Base-by-base conservation (phyloP, 1,139 yeast genomes). In the Yamadazyma blattariae region DNA sequence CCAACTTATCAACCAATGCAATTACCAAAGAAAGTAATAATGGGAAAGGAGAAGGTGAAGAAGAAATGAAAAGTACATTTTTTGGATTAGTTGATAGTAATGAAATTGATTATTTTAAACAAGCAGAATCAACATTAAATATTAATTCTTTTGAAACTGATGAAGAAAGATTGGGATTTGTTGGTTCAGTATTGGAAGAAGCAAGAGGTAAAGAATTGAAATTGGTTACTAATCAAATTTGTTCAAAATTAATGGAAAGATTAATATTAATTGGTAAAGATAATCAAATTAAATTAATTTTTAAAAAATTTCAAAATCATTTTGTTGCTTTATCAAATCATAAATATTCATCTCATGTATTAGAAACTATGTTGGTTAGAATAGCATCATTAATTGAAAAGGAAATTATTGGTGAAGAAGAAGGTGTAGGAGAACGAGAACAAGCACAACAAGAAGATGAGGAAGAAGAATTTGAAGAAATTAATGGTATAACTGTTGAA, bases 231-330 rank as follows among this genome's bases (percentile, higher is more conserved):
- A 90, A 92, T 54, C 97, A 90, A 53, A 87, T 90, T 38, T 89
- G 97, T 54, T 90, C 97, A 14, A 92, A 92, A 56, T 71, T 92
- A 40, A 74, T 92, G 70, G 99, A 92, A 61, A 71, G 97, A 54
- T 64, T 92, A 43, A 75, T 90, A n/a, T 61, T 86, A 32, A 66
- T 71, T 24, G 83, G 90, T 12, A 69, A 73, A 26, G 82, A 79
- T 42, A 64, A 60, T 13, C 95, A 89, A 56, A 60, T 88, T 42
- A 77, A 81, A 55, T 57, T 65, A 26, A 59, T 90, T 1, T 85
- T 85, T 56, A 72, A 71, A 39, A 78, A 80, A 5, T 83, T 89
- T 50, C 69, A 71, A 31, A 87, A 83, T 11, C 85, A 84, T 48
- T 85, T 86, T 52, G 77, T 74, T 19, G 77, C 84, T n/a, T 67